A percentile compares a stretch with the other conserved stretches of the same genome.
These are phyloP conservation scores for Starmera pachycereana DNA, from an alignment of 805 yeast species.

Conservation along the genomic window DNA sequence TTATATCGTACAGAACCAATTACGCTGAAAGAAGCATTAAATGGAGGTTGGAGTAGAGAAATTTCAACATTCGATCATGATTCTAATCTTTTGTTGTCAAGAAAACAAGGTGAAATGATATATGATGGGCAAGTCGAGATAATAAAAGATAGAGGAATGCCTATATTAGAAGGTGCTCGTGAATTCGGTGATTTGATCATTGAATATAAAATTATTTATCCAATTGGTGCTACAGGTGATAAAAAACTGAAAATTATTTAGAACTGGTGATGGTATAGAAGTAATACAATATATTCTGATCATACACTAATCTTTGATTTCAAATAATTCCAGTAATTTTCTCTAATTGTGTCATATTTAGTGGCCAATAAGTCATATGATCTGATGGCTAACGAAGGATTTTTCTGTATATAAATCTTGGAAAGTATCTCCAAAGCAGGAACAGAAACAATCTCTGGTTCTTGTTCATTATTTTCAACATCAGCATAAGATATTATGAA, in stretches of 20 bases:
- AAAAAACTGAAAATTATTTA: constrained; percentile 3
- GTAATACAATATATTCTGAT: too few species aligned
- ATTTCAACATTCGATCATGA: constrained; percentile 59
- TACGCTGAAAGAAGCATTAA: constrained; percentile 56
- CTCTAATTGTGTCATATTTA: constrained; percentile 52
- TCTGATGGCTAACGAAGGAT: constrained; percentile 24
- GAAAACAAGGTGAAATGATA: constrained; percentile 44
- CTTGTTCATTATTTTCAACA: constrained; percentile 12
- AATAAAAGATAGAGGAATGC: constrained; percentile 80
- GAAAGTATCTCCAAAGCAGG: constrained; percentile 59
- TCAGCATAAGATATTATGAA: constrained; percentile 37
- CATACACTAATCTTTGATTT: constrained; percentile 4
- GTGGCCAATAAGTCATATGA: constrained; percentile 42
- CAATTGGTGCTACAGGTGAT: constrained; percentile 23
- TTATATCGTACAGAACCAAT: constrained; percentile 77
- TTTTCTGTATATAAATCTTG: constrained; percentile 28
- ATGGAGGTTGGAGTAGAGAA: constrained; percentile 73
- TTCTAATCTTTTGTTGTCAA: constrained; percentile 30
- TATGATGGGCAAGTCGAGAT: constrained; percentile 63
- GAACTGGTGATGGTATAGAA: not conserved
- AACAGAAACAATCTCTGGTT: constrained; percentile 30
- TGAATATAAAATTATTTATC: constrained; percentile 37
- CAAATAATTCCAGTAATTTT: constrained; percentile 50
- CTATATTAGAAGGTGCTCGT: constrained; percentile 37
- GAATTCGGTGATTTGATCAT: constrained; percentile 45